Percentiles rank a stretch among this genome's conserved stretches.
Conservation (phyloP, 129 eudicot genomes). For the Sambucus nigra region DNA sequence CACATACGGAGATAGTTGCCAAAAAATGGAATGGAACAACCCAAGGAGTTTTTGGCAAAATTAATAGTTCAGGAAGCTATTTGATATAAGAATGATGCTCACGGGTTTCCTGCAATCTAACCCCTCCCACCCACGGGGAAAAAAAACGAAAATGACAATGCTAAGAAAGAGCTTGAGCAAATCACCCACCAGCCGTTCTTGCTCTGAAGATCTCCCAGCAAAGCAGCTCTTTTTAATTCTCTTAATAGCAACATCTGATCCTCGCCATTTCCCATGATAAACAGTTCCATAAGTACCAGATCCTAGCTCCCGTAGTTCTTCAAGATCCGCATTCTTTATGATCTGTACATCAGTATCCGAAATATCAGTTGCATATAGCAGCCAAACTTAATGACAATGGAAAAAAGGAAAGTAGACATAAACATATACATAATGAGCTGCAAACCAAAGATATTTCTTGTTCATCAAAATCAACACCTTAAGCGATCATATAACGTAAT, state of each 20-base stretch:
- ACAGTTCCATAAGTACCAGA: conserved; percentile 95
- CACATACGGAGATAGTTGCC: too few species aligned
- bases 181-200: conserved; percentile 68
- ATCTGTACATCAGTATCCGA: conserved; percentile 37
- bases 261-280: conserved; percentile 89
- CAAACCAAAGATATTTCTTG: conserved; percentile 2
- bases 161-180: too few species aligned
- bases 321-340: conserved; percentile 84
- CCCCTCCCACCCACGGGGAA: background rate
- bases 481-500: background rate
- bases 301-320: conserved; percentile 79
- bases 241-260: conserved; percentile 87
- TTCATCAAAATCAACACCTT: background rate
- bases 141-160: too few species aligned
- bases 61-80: too few species aligned
- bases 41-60: too few species aligned
- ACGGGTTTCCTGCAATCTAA: too few species aligned
- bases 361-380: conserved; percentile 5
- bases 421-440: background rate
- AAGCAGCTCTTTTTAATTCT: conserved; percentile 77
- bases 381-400: conserved; percentile 6
- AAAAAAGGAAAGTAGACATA: conserved; percentile 1
- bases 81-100: too few species aligned
- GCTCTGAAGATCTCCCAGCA: conserved; percentile 80
- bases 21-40: too few species aligned